These are phyloP conservation scores for Kalmusia sp. DNA, from an alignment of 2,329 filamentous ascomycete genomes.

Conservation along the genomic window DNA sequence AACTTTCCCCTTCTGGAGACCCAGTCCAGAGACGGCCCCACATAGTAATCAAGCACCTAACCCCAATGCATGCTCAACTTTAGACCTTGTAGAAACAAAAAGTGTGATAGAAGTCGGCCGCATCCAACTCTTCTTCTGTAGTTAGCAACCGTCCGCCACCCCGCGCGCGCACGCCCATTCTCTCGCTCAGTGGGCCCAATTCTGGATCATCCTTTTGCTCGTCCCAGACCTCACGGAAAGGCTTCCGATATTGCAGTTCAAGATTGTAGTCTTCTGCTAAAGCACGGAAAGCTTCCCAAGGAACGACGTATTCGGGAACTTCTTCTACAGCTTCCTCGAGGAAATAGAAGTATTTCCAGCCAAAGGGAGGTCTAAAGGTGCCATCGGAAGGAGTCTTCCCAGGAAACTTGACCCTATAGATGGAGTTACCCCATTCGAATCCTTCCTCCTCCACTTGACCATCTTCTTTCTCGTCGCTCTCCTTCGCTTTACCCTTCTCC, in stretches of 20 bases:
- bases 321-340: constrained; percentile 95
- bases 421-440: constrained; percentile 89
- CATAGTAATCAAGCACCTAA: constrained; percentile 2
- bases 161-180: constrained; percentile 90
- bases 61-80: not conserved
- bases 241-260: constrained; percentile 91
- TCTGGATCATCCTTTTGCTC: constrained; percentile 85
- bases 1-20: constrained; percentile 1
- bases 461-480: constrained; percentile 37
- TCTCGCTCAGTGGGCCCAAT: constrained; percentile 83
- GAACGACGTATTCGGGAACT: constrained; percentile 96
- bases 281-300: constrained; percentile 96
- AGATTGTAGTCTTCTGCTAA: constrained; percentile 96
- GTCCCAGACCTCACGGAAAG: constrained; percentile 90
- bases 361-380: constrained; percentile 90
- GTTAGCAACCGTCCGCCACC: constrained; percentile 72
- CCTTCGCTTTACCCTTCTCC: constrained; percentile 51
- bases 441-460: constrained; percentile 55
- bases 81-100: constrained; percentile 98
- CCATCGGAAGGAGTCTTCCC: constrained; percentile 83
- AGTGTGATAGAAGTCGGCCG: constrained; percentile 81
- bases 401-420: constrained; percentile 90
- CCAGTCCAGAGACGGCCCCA: constrained; percentile 6
- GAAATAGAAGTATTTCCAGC: constrained; percentile 98
- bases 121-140: constrained; percentile 88